Evolutionary conservation across 2,329 filamentous ascomycete species (phyloP), one percentile per base, ranked within the genome.

Genomic region (Raffaelea ambrosiae): DNA sequence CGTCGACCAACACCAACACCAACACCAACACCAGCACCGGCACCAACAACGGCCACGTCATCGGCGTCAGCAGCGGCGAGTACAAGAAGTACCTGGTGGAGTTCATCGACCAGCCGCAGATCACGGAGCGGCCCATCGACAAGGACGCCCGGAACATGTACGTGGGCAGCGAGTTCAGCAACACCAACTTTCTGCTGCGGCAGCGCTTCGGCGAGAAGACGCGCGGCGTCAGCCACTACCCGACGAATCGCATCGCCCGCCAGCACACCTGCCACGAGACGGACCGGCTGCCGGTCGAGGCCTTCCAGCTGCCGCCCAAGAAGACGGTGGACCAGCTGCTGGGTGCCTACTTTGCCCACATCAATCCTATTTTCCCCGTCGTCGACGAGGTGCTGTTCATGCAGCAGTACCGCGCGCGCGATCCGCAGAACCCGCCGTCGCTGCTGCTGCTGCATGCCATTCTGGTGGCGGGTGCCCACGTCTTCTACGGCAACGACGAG

Each of bases 361-460:
- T 96, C 33, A 91, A 97, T 59, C 89, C 89, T 0, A 96, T 95
- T 57, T 83, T 93, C 3, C 91, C 91, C 0, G 88, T 96, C 3
- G 70, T 97, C 46, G 89, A 93, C 66, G 86, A 88, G 59, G 71
- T 77, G 2, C 74, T 84, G 38, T 86, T 97, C 57, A 93, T 93
- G 59, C 81, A 88, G 40, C 88, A 95, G 66, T 97, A 53, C 33
- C 1, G 78, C 74, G 55, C 77, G 76, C 48, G 67, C 69, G 7
- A 69, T 76, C 38, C 91, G 89, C 81, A 85, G 49, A 82, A 80
- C 19, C 79, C 84, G 0, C 89, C 96, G 29, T 95, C 91, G 1
- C 89, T 91, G 1, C 71, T 97, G 29, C 76, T 97, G 49, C 70
- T 97, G 1, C 91, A 96, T 64, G 87, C 88, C 8, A 82, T 97